phyloP scores from a whole-genome alignment of 176 grass and related monocot genomes.

The Puccinellia tenuiflora region DNA sequence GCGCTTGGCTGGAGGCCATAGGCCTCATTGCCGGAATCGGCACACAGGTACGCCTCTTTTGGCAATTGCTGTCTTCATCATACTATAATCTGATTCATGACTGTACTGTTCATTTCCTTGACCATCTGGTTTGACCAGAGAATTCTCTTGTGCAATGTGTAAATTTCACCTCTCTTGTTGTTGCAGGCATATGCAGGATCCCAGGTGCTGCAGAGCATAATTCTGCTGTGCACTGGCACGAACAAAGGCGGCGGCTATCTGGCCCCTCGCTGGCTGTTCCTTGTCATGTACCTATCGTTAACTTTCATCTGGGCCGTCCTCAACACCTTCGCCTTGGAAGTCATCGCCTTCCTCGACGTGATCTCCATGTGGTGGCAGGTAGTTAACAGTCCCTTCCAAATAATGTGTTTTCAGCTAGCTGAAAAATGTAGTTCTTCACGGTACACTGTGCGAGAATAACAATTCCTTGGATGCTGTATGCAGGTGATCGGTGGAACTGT shows the following conservation, averaged over 20 bases:
- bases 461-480: background rate
- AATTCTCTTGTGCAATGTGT: background rate
- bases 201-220: constrained; percentile 84
- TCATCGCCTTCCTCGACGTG: constrained; percentile 84
- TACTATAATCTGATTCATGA: background rate
- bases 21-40: constrained; percentile 94
- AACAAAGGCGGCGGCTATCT: constrained; percentile 90
- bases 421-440: background rate
- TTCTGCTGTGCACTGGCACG: constrained; percentile 76
- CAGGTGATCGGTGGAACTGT: constrained; percentile 75
- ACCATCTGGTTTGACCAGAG: background rate
- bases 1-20: constrained; percentile 97
- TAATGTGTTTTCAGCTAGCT: background rate
- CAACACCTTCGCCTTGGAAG: constrained; percentile 95
- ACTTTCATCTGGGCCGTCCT: constrained; percentile 93
- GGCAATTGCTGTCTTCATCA: background rate
- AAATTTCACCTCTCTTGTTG: background rate
- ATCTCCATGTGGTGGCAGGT: constrained; percentile 99
- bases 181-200: constrained; percentile 85
- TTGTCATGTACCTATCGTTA: constrained; percentile 71
- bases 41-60: constrained; percentile 60
- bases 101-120: background rate
- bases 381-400: background rate
- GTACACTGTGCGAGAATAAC: background rate
- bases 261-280: constrained; percentile 73